Percentiles rank a stretch among this genome's conserved stretches.
Conservation (phyloP, 495 filamentous ascomycete species). For the Corynascus novoguineensis region DNA sequence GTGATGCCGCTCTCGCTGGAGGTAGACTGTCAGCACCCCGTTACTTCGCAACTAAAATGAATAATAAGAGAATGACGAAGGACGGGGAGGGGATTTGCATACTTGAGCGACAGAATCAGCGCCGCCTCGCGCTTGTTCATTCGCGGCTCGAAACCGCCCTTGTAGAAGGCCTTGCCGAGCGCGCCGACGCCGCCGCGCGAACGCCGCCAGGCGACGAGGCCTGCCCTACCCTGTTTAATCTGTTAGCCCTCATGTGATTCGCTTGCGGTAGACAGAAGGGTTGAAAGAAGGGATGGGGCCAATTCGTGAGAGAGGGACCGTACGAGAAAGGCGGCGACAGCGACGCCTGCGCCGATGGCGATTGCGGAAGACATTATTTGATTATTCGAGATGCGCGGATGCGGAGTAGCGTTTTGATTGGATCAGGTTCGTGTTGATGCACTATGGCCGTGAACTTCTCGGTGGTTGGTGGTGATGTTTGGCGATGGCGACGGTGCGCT, state of each 20-base stretch:
- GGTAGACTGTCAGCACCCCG: neutral
- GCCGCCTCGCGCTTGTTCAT: constrained; percentile 91
- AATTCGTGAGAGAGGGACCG: no score
- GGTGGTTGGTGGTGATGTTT: constrained; percentile 1
- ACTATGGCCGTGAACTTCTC: neutral
- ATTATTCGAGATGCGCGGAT: neutral
- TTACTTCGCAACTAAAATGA: neutral
- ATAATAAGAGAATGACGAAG: neutral
- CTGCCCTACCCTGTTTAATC: constrained; percentile 72
- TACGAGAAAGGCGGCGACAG: constrained; percentile 71
- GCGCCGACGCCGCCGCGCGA: constrained; percentile 69
- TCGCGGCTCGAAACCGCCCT: constrained; percentile 89
- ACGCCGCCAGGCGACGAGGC: constrained; percentile 77
- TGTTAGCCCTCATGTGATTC: neutral
- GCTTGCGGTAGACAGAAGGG: neutral
- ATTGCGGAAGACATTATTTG: constrained; percentile 66
- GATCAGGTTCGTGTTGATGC: constrained; percentile 10
- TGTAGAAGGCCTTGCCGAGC: constrained; percentile 90
- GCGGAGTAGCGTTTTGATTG: constrained; percentile 6
- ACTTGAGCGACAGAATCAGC: constrained; percentile 88
- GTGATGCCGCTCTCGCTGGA: constrained; percentile 73
- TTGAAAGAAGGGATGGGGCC: neutral
- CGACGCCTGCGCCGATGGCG: constrained; percentile 71
- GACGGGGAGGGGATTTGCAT: constrained; percentile 30
- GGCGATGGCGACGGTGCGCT: constrained; percentile 6